phyloP scores from a whole-genome alignment of 805 yeast species.

The Jamesozyma spencerorum region DNA sequence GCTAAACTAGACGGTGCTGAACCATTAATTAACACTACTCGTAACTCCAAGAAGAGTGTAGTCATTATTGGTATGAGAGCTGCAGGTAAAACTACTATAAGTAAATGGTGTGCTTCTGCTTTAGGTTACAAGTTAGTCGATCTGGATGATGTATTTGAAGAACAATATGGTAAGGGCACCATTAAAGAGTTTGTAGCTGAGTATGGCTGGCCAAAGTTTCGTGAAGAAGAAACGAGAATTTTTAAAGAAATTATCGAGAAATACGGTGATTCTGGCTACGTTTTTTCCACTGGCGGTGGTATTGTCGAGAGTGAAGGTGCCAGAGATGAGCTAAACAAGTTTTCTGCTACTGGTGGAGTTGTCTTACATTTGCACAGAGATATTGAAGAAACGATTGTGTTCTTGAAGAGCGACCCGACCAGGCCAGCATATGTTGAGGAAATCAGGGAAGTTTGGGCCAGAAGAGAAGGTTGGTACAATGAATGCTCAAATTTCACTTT shows the following conservation, averaged over 20 bases:
- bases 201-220: conserved; percentile 83
- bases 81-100: conserved; percentile 86
- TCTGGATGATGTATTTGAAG: conserved; percentile 65
- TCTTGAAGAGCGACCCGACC: conserved; percentile 65
- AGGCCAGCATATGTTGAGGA: conserved; percentile 85
- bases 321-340: conserved; percentile 51
- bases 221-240: conserved; percentile 53
- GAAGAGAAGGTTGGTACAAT: conserved; percentile 70
- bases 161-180: conserved; percentile 33
- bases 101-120: conserved; percentile 65
- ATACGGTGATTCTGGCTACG: conserved; percentile 42
- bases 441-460: conserved; percentile 70
- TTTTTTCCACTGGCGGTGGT: conserved; percentile 95
- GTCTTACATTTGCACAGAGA: conserved; percentile 89
- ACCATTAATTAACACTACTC: conserved; percentile 20
- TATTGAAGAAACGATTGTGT: conserved; percentile 66
- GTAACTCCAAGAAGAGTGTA: conserved; percentile 35
- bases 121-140: conserved; percentile 65
- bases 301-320: conserved; percentile 71
- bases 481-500: conserved; percentile 73
- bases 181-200: conserved; percentile 54
- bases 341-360: conserved; percentile 52
- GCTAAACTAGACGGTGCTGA: conserved; percentile 67
- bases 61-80: conserved; percentile 96
- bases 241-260: conserved; percentile 37